phyloP scores from a whole-genome alignment of 164 flowering plant genomes.

The Buxus sempervirens region DNA sequence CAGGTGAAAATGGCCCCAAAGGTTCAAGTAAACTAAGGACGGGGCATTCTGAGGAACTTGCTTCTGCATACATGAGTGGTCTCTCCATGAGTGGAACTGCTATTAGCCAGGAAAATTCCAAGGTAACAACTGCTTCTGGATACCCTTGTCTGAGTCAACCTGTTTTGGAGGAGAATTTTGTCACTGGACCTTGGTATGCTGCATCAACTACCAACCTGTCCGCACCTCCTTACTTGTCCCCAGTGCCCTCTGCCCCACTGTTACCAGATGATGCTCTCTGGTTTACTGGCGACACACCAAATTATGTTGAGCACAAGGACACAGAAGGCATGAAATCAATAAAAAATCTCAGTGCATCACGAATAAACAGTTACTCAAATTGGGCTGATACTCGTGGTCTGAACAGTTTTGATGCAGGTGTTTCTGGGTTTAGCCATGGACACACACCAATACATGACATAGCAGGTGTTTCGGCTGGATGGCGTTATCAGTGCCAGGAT shows the following conservation, averaged over 20 bases:
- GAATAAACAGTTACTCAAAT: constrained; percentile 19
- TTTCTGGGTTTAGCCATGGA: constrained; percentile 24
- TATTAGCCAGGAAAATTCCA: background rate
- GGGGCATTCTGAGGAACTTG: constrained; percentile 34
- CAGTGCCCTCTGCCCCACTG: constrained; percentile 75
- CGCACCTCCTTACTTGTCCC: constrained; percentile 39
- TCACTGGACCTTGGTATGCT: constrained; percentile 11
- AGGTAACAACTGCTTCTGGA: constrained; percentile 5
- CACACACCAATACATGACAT: constrained; percentile 31
- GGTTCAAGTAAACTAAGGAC: constrained; percentile 17
- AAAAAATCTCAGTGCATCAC: constrained; percentile 23
- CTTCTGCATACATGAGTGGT: constrained; percentile 27
- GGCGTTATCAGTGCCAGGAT: constrained; percentile 49
- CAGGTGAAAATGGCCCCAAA: constrained; percentile 21
- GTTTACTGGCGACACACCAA: constrained; percentile 29
- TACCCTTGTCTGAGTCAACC: background rate
- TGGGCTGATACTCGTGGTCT: constrained; percentile 20
- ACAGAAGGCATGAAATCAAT: constrained; percentile 12
- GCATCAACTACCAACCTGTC: constrained; percentile 19
- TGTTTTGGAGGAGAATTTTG: constrained; percentile 12
- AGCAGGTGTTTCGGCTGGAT: constrained; percentile 46
- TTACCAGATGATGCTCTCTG: constrained; percentile 58
- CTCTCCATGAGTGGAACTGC: constrained; percentile 36
- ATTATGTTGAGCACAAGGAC: constrained; percentile 11
- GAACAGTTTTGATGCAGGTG: constrained; percentile 17